Evolutionary conservation across 352 stramenopile genomes (phyloP).

Genomic region (Sclerospora graminicola): DNA sequence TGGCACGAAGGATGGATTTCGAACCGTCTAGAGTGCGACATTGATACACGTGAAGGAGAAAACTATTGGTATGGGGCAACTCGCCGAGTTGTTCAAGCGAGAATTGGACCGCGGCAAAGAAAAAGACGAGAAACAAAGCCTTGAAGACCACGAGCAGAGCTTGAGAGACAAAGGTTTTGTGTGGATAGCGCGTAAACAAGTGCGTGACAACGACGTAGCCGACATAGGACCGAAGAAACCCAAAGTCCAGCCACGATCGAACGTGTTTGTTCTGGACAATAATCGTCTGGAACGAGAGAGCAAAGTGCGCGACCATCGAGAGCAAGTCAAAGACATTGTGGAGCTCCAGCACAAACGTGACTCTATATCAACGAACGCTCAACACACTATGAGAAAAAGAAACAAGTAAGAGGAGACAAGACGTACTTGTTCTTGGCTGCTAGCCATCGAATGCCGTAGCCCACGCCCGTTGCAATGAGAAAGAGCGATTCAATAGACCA

Average conservation of each 20-base stretch:
- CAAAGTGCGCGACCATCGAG: slow-evolving; percentile 76
- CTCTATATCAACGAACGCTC: slow-evolving; percentile 16
- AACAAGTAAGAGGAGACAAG: background rate
- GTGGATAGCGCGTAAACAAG: slow-evolving; percentile 54
- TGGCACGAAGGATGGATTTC: slow-evolving; percentile 40
- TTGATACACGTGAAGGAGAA: slow-evolving; percentile 80
- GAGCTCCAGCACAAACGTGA: slow-evolving; percentile 47
- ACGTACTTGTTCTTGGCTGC: slow-evolving; percentile 76
- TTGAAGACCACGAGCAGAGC: slow-evolving; percentile 76
- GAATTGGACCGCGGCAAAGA: slow-evolving; percentile 73
- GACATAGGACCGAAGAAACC: slow-evolving; percentile 80
- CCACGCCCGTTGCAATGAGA: slow-evolving; percentile 57
- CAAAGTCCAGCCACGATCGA: slow-evolving; percentile 82
- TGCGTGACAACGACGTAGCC: slow-evolving; percentile 69
- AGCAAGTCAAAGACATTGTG: slow-evolving; percentile 76
- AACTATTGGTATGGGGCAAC: slow-evolving; percentile 70
- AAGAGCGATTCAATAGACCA: slow-evolving; percentile 77
- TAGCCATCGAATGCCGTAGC: slow-evolving; percentile 67
- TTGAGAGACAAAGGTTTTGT: slow-evolving; percentile 77
- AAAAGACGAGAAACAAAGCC: slow-evolving; percentile 66
- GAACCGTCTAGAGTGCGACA: slow-evolving; percentile 43
- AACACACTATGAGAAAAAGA: background rate
- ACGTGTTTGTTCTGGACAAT: slow-evolving; percentile 31
- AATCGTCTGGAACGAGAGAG: slow-evolving; percentile 65
- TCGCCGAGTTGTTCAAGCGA: slow-evolving; percentile 80